A percentile compares a stretch with the other conserved stretches of the same genome.
phyloP scores from a whole-genome alignment of 352 stramenopile species.

The Phytophthora nicotianae region DNA sequence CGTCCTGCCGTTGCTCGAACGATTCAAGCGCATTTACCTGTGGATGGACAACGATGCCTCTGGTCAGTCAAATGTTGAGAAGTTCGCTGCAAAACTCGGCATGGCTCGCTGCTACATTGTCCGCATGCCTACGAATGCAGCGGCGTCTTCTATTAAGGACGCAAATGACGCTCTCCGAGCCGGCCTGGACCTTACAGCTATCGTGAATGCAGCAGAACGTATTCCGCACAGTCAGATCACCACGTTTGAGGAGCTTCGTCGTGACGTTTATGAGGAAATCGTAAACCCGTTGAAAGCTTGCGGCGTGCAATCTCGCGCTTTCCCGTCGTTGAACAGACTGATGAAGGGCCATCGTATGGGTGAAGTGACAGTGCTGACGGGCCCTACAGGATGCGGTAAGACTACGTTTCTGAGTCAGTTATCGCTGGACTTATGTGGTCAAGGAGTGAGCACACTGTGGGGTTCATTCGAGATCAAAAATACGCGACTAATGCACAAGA shows the following conservation, averaged over 20 bases:
- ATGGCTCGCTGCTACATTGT: constrained; percentile 92
- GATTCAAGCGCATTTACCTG: constrained; percentile 97
- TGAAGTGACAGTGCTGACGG: constrained; percentile 98
- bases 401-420: constrained; percentile 94
- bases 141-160: constrained; percentile 92
- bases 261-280: constrained; percentile 95
- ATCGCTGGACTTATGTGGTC: constrained; percentile 91
- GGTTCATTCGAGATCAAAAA: constrained; percentile 99
- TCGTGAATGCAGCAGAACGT: constrained; percentile 83
- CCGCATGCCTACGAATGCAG: constrained; percentile 50
- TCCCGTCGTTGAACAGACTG: constrained; percentile 95
- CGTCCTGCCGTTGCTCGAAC: constrained; percentile 95
- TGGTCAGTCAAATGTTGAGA: constrained; percentile 94
- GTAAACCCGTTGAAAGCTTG: constrained; percentile 94
- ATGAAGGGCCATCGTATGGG: constrained; percentile 97
- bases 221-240: constrained; percentile 95
- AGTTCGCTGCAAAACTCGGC: constrained; percentile 97
- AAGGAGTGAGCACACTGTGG: constrained; percentile 98
- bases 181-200: constrained; percentile 87
- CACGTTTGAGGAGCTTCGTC: constrained; percentile 92
- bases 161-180: constrained; percentile 97
- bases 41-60: constrained; percentile 99
- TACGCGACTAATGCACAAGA: constrained; percentile 96
- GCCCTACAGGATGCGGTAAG: constrained; percentile 96
- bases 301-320: constrained; percentile 91